Base-by-base conservation (phyloP, 352 stramenopile genomes). In the Pythium apleroticum region DNA sequence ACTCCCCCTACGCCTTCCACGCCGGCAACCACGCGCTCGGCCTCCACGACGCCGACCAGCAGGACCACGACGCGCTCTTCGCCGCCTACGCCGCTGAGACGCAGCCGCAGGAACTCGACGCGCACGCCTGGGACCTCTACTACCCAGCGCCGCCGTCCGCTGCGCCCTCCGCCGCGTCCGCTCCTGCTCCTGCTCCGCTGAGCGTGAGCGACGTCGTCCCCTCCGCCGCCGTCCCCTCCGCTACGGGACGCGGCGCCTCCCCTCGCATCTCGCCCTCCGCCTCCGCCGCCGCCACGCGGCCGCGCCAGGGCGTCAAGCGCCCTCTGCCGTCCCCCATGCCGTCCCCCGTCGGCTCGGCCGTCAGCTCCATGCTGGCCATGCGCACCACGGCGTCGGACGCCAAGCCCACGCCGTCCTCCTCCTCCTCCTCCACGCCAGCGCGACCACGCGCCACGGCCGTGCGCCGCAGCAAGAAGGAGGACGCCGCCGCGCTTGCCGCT, bases 361-460 rank as follows among this genome's bases (percentile, higher is more conserved):
- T 76, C 28, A 86, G 71, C 52, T 92, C 83, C 24, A 90, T 92
- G 81, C 54, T 92, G 55, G 76, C 81, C 19, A 92, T 92, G 83
- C 22, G 46, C 27, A 31, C 27, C 19, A 17, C 53, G 2, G 7
- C 30, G 2, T 5, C 53, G 2, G 17, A 27, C 17, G 20, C 30
- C 33, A 59, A 27, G 53, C 20, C 30, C 17, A 19, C 30, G 7
- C 30, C 52, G 3, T 46, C 52, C 14, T 46, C 43, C 28, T 33
- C 45, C 20, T 52, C 45, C 8, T 17, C 60, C 10, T 2, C 57
- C 19, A 35, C 52, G 2, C 27, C 48, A 12, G 12, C 57, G 54
- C 60, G 24, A 22, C 27, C 35, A n/a, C 50, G 31, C 22, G 25
- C 61, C 10, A 15, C 54, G 12, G n/a, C 54, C 3, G 48, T 19